Conservation (phyloP, 805 yeast genomes). For the Suhomyces faveliae region DNA sequence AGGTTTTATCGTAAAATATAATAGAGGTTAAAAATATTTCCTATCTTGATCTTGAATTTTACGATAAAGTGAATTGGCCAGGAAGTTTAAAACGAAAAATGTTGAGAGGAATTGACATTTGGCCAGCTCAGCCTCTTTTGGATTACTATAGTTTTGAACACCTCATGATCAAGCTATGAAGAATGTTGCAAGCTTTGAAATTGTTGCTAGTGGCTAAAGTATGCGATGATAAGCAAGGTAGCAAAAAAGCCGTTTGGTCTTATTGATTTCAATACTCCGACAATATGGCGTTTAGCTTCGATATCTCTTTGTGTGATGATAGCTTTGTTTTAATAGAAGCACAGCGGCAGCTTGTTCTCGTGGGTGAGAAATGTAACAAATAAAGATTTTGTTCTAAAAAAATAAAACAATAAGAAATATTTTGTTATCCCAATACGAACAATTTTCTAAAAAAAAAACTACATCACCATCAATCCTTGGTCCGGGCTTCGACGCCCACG, state of each 20-base stretch:
- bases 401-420: neutral
- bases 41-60: neutral
- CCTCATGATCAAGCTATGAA: no score
- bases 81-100: neutral
- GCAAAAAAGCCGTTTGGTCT: neutral
- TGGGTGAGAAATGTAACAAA: neutral
- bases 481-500: neutral
- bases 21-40: slow-evolving; percentile 1
- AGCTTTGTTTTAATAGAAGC: neutral
- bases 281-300: neutral
- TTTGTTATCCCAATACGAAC: neutral
- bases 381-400: neutral
- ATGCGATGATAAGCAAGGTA: no score
- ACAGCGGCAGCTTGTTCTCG: neutral
- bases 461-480: neutral
- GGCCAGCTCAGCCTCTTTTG: neutral
- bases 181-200: neutral
- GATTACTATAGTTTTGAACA: neutral
- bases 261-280: neutral
- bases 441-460: neutral
- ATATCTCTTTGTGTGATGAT: neutral
- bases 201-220: neutral
- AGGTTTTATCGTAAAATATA: slow-evolving; percentile 1
- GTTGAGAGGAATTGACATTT: neutral
- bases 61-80: neutral